phyloP scores from a whole-genome alignment of 2,329 filamentous ascomycete genomes.

The Septoria petroselini region DNA sequence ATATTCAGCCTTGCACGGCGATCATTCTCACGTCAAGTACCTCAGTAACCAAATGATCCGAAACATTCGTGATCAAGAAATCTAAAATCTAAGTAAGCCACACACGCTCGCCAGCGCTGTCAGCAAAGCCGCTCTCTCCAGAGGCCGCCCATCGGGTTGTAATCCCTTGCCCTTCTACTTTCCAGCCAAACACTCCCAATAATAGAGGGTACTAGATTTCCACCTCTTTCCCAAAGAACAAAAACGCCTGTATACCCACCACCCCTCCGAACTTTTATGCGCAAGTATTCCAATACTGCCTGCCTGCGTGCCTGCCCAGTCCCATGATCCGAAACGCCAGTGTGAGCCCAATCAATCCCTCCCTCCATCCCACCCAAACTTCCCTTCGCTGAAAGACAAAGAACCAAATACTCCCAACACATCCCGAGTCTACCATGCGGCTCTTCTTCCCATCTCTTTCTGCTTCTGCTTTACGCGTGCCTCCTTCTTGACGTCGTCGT shows the following conservation, averaged over 20 bases:
- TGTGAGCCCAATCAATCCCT: too few relatives aligned
- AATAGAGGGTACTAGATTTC: conserved; percentile 20
- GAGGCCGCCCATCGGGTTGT: background rate
- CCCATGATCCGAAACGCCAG: too few relatives aligned
- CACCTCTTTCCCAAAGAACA: conserved; percentile 13
- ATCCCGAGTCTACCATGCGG: conserved; percentile 1
- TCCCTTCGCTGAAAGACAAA: conserved; percentile 7
- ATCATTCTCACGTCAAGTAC: too few relatives aligned
- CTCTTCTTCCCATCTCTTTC: background rate
- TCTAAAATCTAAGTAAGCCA: too few relatives aligned
- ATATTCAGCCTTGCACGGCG: too few relatives aligned
- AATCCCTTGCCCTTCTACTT: background rate
- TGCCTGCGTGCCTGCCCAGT: too few relatives aligned
- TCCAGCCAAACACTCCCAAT: background rate
- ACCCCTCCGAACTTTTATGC: background rate
- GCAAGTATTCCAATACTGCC: too few relatives aligned
- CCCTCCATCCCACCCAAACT: too few relatives aligned
- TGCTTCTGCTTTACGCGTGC: conserved; percentile 9
- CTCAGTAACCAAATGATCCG: too few relatives aligned
- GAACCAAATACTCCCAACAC: conserved; percentile 9
- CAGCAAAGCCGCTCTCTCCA: background rate
- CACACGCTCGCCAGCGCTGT: too few relatives aligned
- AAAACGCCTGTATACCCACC: background rate
- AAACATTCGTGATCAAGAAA: too few relatives aligned
- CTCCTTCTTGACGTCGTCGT: too few relatives aligned